Percentiles rank a stretch among this genome's conserved stretches.
These are phyloP conservation scores for Endoconidiophora polonica DNA, from an alignment of 2,329 filamentous ascomycete genomes.

Conservation along the genomic window DNA sequence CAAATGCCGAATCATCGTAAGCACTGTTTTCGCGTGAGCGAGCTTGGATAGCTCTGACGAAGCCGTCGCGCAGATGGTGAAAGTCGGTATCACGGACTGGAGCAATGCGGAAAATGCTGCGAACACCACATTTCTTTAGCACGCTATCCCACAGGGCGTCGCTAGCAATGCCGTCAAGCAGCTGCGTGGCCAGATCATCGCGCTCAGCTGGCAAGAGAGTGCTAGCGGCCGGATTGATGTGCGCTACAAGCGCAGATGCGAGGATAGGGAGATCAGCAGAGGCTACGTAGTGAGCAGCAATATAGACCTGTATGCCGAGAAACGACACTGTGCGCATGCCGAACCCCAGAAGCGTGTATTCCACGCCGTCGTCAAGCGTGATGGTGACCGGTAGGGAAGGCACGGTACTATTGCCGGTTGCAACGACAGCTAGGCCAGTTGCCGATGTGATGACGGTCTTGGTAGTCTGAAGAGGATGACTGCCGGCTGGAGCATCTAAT, in stretches of 20 bases:
- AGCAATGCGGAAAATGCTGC: slow-evolving; percentile 66
- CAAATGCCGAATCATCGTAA: slow-evolving; percentile 59
- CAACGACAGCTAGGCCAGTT: neutral
- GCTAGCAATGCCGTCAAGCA: slow-evolving; percentile 53
- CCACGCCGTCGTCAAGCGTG: slow-evolving; percentile 36
- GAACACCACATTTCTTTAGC: slow-evolving; percentile 47
- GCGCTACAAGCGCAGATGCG: slow-evolving; percentile 59
- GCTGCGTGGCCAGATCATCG: slow-evolving; percentile 46
- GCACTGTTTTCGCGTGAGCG: slow-evolving; percentile 37
- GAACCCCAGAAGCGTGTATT: slow-evolving; percentile 78
- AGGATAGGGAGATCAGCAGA: slow-evolving; percentile 67
- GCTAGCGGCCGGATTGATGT: slow-evolving; percentile 61
- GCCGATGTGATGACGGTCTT: slow-evolving; percentile 6
- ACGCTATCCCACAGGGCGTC: slow-evolving; percentile 61
- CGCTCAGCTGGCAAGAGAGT: slow-evolving; percentile 73
- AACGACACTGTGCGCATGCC: slow-evolving; percentile 85
- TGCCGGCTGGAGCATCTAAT: slow-evolving; percentile 9
- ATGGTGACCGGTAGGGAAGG: slow-evolving; percentile 63
- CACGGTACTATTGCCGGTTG: slow-evolving; percentile 67
- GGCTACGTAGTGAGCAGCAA: slow-evolving; percentile 82
- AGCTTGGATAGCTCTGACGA: slow-evolving; percentile 68
- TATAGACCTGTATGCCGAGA: slow-evolving; percentile 79
- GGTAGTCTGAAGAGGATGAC: slow-evolving; percentile 5
- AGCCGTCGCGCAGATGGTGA: slow-evolving; percentile 77
- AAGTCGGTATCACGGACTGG: slow-evolving; percentile 93